These are phyloP conservation scores for Daldinia bambusicola DNA, from an alignment of 495 filamentous ascomycete species.

Conservation along the genomic window DNA sequence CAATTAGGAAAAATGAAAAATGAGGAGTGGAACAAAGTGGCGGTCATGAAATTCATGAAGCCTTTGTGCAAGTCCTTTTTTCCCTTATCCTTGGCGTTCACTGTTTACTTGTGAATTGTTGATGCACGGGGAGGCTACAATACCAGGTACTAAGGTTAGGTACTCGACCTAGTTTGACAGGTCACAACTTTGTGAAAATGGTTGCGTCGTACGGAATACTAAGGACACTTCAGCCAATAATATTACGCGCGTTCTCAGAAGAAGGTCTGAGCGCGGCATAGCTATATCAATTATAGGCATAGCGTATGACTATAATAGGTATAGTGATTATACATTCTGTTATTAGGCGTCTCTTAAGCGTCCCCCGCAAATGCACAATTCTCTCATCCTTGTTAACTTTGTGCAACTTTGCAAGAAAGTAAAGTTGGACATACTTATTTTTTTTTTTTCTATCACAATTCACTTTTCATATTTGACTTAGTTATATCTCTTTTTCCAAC, in stretches of 20 bases:
- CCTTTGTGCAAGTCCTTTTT: constrained; percentile 1
- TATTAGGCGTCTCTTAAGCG: background rate
- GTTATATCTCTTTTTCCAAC: constrained; percentile 9
- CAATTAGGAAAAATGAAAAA: background rate
- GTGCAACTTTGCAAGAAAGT: constrained; percentile 16
- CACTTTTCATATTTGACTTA: constrained; percentile 1
- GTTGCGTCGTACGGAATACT: constrained; percentile 35
- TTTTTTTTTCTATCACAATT: background rate
- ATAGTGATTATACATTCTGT: constrained; percentile 3
- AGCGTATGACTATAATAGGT: background rate
- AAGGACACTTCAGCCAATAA: constrained; percentile 16
- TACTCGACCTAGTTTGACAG: constrained; percentile 25
- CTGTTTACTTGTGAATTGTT: constrained; percentile 47
- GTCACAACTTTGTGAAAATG: constrained; percentile 41
- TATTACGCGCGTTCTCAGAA: background rate
- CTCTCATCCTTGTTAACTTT: constrained; percentile 3
- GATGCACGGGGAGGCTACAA: constrained; percentile 23
- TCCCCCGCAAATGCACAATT: constrained; percentile 40
- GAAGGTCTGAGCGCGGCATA: constrained; percentile 7
- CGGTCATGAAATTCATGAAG: constrained; percentile 33
- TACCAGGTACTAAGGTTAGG: no score
- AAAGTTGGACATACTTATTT: background rate
- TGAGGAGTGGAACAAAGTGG: constrained; percentile 30
- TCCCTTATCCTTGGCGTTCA: constrained; percentile 14
- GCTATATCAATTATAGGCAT: background rate